Evolutionary conservation across 164 flowering plant genomes (phyloP), one percentile per base, ranked within the genome.

Genomic region (Vitis labrusca): DNA sequence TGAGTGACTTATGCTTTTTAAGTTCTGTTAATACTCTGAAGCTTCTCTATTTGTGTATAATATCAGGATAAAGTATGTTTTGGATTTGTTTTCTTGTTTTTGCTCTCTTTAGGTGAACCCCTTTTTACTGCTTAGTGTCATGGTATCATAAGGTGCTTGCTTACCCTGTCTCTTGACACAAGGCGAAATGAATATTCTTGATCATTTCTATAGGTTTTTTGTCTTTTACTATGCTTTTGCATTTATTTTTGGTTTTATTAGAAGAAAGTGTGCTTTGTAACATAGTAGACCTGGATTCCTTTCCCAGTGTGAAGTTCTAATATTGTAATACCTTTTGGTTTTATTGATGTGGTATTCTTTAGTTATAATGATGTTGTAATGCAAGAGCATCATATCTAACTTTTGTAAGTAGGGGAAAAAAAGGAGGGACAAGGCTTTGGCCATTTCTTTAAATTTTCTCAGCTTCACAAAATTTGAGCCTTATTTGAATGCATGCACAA

Each of bases 1-100:
- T 95, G 74, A 91, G 98, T 85, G 23, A 59, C 32, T 64, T 65
- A 49, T 58, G 29, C 13, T 50, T 27, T 71, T 32, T 37, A n/a
- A 64, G 14, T 16, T 76, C 7, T 37, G 44, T 37, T 16, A 17
- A 54, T 47, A 29, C 13, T 10, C 44, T 49, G 11, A 47, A 27
- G 58, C 32, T 16, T 61, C 16, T 62, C 14, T 50, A 23, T 50
- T 27, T 61, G 12, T 9, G 56, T 59, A 23, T 7, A 66, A 66
- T n/a, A 6, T 30, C 13, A n/a, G 17, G 19, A 54, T 37, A 30
- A 10, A 14, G 50, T 56, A 53, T 14, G 3, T 37, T 66, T 15
- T 29, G 14, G n/a, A 23, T 13, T 7, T 66, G 1, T 55, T 5
- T 3, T 50, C n/a, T 66, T 64, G 66, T 64, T 50, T 5, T 12